phyloP scores from a whole-genome alignment of 345 rosid genomes.

The Litchi chinensis region DNA sequence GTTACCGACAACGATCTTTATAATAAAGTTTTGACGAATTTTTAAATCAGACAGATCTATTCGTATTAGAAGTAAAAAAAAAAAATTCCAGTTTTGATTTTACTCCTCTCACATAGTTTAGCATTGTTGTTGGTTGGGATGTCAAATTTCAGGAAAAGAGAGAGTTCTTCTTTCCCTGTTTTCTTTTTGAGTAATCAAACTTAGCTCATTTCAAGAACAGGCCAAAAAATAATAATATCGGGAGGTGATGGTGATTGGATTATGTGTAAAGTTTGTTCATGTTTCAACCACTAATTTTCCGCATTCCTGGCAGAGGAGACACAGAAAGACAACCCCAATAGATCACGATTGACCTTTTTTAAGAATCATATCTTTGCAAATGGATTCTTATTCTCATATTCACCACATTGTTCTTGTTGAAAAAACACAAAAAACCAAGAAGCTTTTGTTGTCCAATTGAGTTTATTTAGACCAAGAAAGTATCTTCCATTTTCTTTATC shows the following conservation, averaged over 20 bases:
- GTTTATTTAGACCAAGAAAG: background rate
- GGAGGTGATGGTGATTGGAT: slow-evolving; percentile 5
- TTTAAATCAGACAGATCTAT: too few relatives aligned
- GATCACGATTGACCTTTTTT: slow-evolving; percentile 18
- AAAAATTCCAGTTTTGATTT: background rate
- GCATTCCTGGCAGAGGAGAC: background rate
- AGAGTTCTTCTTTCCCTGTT: background rate
- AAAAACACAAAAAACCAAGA: background rate
- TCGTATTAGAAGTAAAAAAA: too few relatives aligned
- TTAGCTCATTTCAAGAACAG: background rate
- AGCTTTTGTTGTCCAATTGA: background rate
- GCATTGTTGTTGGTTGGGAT: slow-evolving; percentile 12
- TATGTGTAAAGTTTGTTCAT: background rate
- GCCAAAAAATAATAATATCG: background rate
- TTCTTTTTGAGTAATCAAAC: background rate
- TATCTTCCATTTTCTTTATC: background rate
- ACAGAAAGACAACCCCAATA: slow-evolving; percentile 28
- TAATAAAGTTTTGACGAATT: too few relatives aligned
- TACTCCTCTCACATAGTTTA: background rate
- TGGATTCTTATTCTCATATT: slow-evolving; percentile 16
- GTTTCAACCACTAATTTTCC: background rate
- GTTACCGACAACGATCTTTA: too few relatives aligned
- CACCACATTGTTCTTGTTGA: background rate
- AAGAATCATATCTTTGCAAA: slow-evolving; percentile 22
- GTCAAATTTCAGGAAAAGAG: background rate